phyloP scores from a whole-genome alignment of 2,329 filamentous ascomycete genomes.

The Exutisphaerella laricina region DNA sequence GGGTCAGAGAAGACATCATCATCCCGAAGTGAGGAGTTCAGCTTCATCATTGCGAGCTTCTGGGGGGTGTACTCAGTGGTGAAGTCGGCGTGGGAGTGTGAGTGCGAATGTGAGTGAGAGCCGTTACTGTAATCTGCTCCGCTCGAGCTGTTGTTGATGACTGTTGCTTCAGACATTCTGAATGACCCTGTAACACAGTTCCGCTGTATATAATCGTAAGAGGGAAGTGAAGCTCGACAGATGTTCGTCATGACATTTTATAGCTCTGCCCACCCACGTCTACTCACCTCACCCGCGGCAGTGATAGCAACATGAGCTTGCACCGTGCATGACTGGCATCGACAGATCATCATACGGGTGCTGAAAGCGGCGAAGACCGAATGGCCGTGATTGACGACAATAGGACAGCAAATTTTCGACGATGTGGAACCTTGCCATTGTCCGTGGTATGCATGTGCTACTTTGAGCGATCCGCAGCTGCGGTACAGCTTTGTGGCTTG shows the following conservation, averaged over 20 bases:
- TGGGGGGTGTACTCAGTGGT: constrained; percentile 17
- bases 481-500: too few species aligned
- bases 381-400: too few species aligned
- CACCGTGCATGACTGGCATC: too few species aligned
- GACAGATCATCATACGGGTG: too few species aligned
- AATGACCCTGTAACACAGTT: neutral
- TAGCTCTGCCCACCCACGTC: neutral
- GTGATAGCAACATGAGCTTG: too few species aligned
- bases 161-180: neutral
- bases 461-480: neutral
- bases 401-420: too few species aligned
- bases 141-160: constrained; percentile 1
- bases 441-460: neutral
- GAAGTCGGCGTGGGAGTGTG: neutral
- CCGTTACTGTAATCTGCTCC: neutral
- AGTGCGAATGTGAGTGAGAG: neutral
- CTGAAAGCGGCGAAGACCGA: too few species aligned
- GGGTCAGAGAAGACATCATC: constrained; percentile 22
- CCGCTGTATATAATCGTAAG: neutral
- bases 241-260: neutral
- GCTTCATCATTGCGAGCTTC: constrained; percentile 22
- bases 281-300: neutral
- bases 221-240: neutral
- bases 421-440: too few species aligned
- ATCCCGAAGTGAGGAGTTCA: constrained; percentile 16